A percentile compares a stretch with the other conserved stretches of the same genome.
Evolutionary conservation across 345 rosid genomes (phyloP).

Genomic region (Syzygium jambos): DNA sequence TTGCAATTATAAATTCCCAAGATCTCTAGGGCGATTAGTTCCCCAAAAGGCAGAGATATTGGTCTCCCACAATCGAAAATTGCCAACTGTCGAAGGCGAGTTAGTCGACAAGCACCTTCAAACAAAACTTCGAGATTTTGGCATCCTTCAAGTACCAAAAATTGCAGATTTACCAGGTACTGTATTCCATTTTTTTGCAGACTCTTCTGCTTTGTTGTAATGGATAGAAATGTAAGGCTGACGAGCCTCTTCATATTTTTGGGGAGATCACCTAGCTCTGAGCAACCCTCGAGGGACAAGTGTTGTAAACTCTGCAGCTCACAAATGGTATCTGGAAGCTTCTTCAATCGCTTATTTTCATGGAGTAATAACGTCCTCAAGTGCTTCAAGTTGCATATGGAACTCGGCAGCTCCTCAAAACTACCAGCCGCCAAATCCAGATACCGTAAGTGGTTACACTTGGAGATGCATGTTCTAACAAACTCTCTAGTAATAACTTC

Average conservation of each 20-base stretch:
- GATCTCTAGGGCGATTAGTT: background rate
- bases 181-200: background rate
- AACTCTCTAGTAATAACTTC: too few species aligned
- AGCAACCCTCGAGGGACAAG: fast-evolving
- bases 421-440: too few species aligned
- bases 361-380: fast-evolving
- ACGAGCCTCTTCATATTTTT: background rate
- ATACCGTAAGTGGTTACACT: too few species aligned
- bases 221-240: fast-evolving
- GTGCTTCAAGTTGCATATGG: background rate
- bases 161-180: background rate
- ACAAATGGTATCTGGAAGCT: background rate
- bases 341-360: fast-evolving
- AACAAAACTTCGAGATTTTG: background rate
- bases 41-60: background rate
- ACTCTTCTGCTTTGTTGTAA: background rate
- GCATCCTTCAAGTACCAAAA: fast-evolving
- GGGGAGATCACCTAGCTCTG: background rate
- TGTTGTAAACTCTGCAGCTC: background rate
- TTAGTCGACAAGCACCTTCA: background rate
- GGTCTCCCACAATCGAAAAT: fast-evolving
- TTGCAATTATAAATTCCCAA: fast-evolving
- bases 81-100: fast-evolving
- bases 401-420: background rate
- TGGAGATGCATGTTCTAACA: too few species aligned